Conservation (phyloP, 1,284 basidiomycete genomes). For the Pseudozyma tsukubaensis region DNA sequence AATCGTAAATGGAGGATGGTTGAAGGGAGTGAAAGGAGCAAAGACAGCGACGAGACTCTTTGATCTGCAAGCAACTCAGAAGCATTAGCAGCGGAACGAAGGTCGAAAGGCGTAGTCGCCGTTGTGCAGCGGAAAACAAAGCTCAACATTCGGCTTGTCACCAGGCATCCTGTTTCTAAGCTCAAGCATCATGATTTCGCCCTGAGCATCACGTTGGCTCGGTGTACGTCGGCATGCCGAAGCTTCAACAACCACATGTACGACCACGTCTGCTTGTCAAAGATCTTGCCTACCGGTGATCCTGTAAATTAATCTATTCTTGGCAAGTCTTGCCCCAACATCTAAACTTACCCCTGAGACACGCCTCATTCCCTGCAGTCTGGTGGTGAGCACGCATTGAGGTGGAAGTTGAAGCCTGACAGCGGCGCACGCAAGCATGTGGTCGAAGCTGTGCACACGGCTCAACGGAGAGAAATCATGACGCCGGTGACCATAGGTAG, state of each 20-base stretch:
- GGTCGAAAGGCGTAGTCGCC: too few relatives aligned
- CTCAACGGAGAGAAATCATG: not conserved
- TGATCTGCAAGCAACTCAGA: not conserved
- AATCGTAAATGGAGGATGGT: constrained; percentile 10
- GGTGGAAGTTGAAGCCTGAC: constrained; percentile 5
- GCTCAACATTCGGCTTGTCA: not conserved
- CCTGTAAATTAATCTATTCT: not conserved
- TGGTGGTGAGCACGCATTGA: not conserved
- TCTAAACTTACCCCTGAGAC: not conserved
- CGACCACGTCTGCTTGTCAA: too few relatives aligned
- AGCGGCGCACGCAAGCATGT: not conserved
- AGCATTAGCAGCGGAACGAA: not conserved
- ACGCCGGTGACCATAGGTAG: not conserved
- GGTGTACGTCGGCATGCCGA: not conserved
- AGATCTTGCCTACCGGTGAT: too few relatives aligned
- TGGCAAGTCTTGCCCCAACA: constrained; percentile 4
- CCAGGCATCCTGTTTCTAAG: not conserved
- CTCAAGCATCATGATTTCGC: not conserved
- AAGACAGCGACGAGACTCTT: not conserved
- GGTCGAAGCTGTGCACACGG: not conserved
- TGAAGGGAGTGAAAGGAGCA: constrained; percentile 1
- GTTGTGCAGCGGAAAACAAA: too few relatives aligned
- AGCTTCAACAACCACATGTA: not conserved
- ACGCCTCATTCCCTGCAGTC: not conserved
- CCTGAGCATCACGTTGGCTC: not conserved